Base-by-base conservation (phyloP, 192 early-diverging fungal species). In the Kickxella alabastrina region DNA sequence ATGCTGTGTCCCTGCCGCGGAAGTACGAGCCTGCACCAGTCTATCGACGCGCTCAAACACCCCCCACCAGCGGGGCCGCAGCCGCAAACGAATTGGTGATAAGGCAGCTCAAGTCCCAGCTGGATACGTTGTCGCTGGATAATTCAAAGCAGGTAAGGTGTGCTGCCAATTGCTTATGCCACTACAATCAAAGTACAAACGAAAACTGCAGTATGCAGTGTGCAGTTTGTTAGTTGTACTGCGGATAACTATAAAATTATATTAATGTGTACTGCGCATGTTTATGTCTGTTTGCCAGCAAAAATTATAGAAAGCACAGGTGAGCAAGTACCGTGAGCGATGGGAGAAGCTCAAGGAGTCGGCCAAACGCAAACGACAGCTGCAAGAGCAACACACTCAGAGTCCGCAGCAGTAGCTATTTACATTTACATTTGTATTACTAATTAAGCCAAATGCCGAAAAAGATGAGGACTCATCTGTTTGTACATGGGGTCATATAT, bases 281-380 rank as follows among this genome's bases (percentile, higher is more conserved):
- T 22, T 14, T 26, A 43, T 19, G 54, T 48, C 24, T 6, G 9
- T 10, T n/a, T 27, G 1, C 10, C 29, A 15, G 44, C n/a, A n/a
- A 27, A 43, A 22, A 43, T n/a, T n/a, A 2, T 61, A 72, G 65
- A 64, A 47, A 26, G 38, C 43, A 1, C 72, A 68, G 32, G 63
- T 75, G 17, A 38, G 59, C 28, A 75, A 75, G 49, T 75, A 75
- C 41, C 60, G 65, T 10, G 72, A 75, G 17, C 59, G 72, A 22
- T 75, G 72, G 72, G 72, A 75, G 22, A 75, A 57, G 37, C 53
- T 75, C 18, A 75, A 75, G 24, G 72, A 75, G 27, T 75, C 72
- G 4, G 72, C 72, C 24, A 75, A 75, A 47, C 55, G 72, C 14
- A 75, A 75, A 24, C 65, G 72, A 13, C 64, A 68, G 41, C 65